Base-by-base conservation (phyloP, 352 stramenopile genomes). In the Peronospora tabacina region DNA sequence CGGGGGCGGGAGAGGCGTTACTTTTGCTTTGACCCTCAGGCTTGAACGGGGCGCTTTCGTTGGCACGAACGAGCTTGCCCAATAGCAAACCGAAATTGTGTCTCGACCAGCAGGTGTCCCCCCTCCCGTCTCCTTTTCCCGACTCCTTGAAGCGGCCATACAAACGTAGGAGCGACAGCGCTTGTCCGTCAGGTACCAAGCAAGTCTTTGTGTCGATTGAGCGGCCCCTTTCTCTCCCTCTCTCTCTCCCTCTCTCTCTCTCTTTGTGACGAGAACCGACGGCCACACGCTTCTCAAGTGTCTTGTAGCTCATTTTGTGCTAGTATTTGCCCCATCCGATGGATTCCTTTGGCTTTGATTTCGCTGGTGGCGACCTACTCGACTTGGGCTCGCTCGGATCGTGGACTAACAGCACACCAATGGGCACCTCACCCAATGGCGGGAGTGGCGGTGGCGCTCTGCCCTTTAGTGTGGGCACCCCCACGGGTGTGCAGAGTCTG, bases 341-440 rank as follows among this genome's bases (percentile, higher is more conserved):
- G 81, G 81, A 91, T 62, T 91, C 81, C 29, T 88, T 91, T 54
- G 77, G 81, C 39, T 91, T 91, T 55, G 81, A 91, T 57, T 89
- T 91, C 52, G 56, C 64, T 28, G 74, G 75, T 20, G 67, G 75
- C 41, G 77, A 91, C 45, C 64, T 89, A 33, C 68, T 91, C 17
- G 81, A 91, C 43, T 68, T 91, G 15, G 74, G 75, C 45, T 86
- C 77, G 11, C 62, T 87, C 9, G 75, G 75, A 42, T 78, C 75
- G 32, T 91, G 77, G 77, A 71, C 68, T 29, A 75, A 73, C 43
- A 77, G 55, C 49, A 82, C 80, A 10, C 71, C 80, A 13, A 70
- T 90, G 35, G 72, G 78, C 28, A 82, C 73, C 38, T 91, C 81
- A 7, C 81, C 81, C 7, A 87, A 81, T 33, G 58, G 68, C 19